A percentile compares a stretch with the other conserved stretches of the same genome.
These are phyloP conservation scores for Albifimbria verrucaria DNA, from an alignment of 2,329 filamentous ascomycete genomes.

Conservation along the genomic window DNA sequence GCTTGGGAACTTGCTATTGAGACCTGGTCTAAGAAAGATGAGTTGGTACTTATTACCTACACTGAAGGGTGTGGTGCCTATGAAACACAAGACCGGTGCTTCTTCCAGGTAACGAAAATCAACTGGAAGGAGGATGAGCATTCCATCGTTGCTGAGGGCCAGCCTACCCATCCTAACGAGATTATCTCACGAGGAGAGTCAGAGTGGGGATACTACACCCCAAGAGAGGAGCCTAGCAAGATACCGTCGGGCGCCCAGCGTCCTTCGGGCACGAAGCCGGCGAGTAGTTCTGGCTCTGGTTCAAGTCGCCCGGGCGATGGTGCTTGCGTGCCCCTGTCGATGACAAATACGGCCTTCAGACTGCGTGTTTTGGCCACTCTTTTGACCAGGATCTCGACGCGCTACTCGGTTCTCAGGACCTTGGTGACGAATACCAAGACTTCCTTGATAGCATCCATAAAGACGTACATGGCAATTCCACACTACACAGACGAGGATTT, in stretches of 20 bases:
- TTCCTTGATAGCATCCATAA: slow-evolving; percentile 8
- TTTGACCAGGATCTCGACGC: slow-evolving; percentile 25
- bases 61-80: slow-evolving; percentile 21
- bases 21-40: slow-evolving; percentile 16
- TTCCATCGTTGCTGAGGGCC: slow-evolving; percentile 15
- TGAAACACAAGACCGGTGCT: slow-evolving; percentile 24
- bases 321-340: neutral
- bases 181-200: slow-evolving; percentile 17
- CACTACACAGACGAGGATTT: neutral
- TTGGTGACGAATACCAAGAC: slow-evolving; percentile 9
- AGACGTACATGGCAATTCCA: neutral
- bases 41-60: slow-evolving; percentile 23
- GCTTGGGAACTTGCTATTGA: slow-evolving; percentile 17
- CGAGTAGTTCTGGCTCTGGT: neutral
- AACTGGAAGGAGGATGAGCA: slow-evolving; percentile 10
- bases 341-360: neutral
- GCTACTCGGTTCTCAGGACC: slow-evolving; percentile 15
- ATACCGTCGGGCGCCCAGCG: neutral
- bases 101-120: slow-evolving; percentile 20
- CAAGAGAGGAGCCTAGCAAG: slow-evolving; percentile 1
- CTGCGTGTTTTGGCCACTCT: slow-evolving; percentile 19
- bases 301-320: neutral
- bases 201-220: slow-evolving; percentile 21
- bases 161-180: slow-evolving; percentile 16
- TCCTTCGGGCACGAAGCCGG: neutral